Conservation (phyloP, 768 basidiomycete species). For the Boletus pseudo-olivaceus region DNA sequence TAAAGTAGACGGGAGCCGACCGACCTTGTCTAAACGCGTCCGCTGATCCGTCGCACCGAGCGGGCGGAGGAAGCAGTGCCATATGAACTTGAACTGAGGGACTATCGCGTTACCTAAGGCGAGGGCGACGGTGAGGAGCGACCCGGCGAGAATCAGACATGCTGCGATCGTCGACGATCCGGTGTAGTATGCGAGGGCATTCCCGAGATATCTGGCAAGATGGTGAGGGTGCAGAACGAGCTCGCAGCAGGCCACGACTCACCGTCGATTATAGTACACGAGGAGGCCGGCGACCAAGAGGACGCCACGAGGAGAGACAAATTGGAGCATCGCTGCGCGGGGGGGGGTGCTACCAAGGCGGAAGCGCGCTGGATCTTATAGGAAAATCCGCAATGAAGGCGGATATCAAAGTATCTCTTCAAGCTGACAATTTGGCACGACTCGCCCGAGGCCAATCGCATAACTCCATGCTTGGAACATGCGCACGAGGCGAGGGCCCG, state of each 20-base stretch:
- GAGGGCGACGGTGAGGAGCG: slow-evolving; percentile 17
- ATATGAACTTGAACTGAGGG: slow-evolving; percentile 45
- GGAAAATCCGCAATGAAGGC: background rate
- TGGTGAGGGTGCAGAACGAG: background rate
- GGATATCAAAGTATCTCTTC: slow-evolving; percentile 1
- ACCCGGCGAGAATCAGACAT: slow-evolving; percentile 27
- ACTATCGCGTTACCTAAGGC: slow-evolving; percentile 26
- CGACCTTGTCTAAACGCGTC: slow-evolving; percentile 43
- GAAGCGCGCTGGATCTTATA: slow-evolving; percentile 5
- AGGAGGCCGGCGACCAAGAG: slow-evolving; percentile 21
- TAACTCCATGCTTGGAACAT: background rate
- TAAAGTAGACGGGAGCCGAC: background rate
- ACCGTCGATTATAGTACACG: slow-evolving; percentile 20
- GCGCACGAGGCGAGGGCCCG: slow-evolving; percentile 3
- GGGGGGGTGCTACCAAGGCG: background rate
- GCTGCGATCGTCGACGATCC: slow-evolving; percentile 29
- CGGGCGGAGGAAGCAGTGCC: slow-evolving; percentile 49
- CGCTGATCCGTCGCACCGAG: slow-evolving; percentile 40
- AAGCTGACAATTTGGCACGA: background rate
- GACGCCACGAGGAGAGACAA: slow-evolving; percentile 14
- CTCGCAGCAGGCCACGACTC: background rate
- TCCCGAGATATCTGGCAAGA: slow-evolving; percentile 11
- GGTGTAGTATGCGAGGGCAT: slow-evolving; percentile 24
- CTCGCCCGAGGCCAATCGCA: slow-evolving; percentile 2
- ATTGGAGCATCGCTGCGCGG: background rate